Evolutionary conservation across 2,329 filamentous ascomycete genomes (phyloP).

Genomic region (Colletotrichum sp.): DNA sequence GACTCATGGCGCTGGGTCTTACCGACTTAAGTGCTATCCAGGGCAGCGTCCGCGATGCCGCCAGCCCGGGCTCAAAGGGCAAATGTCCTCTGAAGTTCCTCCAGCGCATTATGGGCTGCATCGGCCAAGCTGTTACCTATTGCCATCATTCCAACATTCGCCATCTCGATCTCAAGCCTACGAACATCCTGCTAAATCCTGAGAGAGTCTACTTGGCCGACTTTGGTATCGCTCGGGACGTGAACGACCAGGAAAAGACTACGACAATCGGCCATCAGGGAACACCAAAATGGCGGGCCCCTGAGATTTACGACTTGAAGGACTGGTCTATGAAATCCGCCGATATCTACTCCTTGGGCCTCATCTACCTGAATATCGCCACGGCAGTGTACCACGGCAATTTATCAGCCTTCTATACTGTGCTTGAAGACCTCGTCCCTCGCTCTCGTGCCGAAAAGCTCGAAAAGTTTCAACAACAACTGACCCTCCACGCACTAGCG

Average conservation of each 20-base stretch:
- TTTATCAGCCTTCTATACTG: constrained; percentile 40
- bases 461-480: constrained; percentile 34
- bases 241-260: constrained; percentile 48
- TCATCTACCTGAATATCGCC: constrained; percentile 49
- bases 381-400: constrained; percentile 46
- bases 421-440: constrained; percentile 31
- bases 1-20: constrained; percentile 42
- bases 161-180: constrained; percentile 53
- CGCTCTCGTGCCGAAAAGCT: constrained; percentile 38
- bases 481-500: constrained; percentile 39
- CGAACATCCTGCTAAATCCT: constrained; percentile 50
- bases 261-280: constrained; percentile 46
- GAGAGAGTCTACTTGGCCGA: constrained; percentile 52
- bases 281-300: constrained; percentile 50
- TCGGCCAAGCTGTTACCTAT: constrained; percentile 46
- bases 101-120: constrained; percentile 47
- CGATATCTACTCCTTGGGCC: constrained; percentile 53
- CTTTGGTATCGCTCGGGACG: constrained; percentile 54
- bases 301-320: constrained; percentile 43
- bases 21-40: constrained; percentile 40
- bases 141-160: constrained; percentile 47
- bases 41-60: constrained; percentile 20
- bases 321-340: constrained; percentile 50
- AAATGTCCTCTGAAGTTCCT: constrained; percentile 46
- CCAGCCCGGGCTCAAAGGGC: not conserved